Conservation (phyloP, 2,329 filamentous ascomycete species). For the Beauveria asiatica region DNA sequence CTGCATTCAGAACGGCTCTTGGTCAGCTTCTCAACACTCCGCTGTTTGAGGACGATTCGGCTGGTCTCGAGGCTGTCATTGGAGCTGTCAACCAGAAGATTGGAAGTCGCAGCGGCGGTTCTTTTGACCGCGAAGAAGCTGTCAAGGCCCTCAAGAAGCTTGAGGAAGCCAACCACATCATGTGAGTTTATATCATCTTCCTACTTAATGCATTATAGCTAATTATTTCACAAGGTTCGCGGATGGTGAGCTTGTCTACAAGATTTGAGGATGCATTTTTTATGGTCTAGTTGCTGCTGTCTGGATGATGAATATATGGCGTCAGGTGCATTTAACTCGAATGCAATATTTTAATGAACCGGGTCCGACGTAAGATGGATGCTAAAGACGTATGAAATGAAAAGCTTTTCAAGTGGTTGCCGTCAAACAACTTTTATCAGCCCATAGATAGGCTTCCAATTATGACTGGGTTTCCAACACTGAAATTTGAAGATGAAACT, state of each 20-base stretch:
- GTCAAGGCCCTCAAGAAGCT: constrained; percentile 69
- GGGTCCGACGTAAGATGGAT: not conserved
- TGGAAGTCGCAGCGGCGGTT: constrained; percentile 39
- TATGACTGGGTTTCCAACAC: not conserved
- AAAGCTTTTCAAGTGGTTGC: constrained; percentile 7
- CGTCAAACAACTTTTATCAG: constrained; percentile 4
- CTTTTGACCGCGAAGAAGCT: constrained; percentile 66
- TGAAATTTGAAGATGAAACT: not conserved
- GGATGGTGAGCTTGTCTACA: constrained; percentile 59
- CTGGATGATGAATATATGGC: not conserved
- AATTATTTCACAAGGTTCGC: constrained; percentile 36
- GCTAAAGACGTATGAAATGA: constrained; percentile 8
- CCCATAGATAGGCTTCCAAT: not conserved
- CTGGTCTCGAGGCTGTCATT: constrained; percentile 65
- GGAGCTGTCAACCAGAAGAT: constrained; percentile 70
- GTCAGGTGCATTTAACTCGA: not conserved
- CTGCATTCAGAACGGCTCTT: constrained; percentile 69
- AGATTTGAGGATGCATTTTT: constrained; percentile 41
- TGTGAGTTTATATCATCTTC: constrained; percentile 51
- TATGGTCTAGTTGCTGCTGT: not conserved
- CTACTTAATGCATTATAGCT: constrained; percentile 12
- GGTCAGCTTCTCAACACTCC: constrained; percentile 74
- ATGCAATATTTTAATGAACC: not conserved
- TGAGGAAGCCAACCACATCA: constrained; percentile 80
- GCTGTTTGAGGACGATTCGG: constrained; percentile 82